These are phyloP conservation scores for Plasmodiophora brassicae DNA, from an alignment of 208 protist species.

Conservation along the genomic window DNA sequence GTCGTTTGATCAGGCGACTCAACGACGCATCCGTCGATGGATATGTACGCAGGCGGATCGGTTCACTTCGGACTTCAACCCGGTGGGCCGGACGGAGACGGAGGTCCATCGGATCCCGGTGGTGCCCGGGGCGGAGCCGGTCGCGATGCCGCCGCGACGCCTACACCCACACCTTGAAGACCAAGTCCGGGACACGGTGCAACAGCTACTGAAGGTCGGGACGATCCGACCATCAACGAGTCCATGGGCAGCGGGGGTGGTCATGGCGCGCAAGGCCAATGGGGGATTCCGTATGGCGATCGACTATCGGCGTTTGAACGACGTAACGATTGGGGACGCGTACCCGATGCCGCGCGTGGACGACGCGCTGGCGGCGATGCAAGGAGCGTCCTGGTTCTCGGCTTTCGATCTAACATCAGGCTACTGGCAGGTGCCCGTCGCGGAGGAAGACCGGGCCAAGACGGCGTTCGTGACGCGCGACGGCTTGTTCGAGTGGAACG, in stretches of 20 bases:
- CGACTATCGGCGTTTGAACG: not conserved
- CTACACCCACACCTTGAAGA: not conserved
- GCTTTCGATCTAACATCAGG: not conserved
- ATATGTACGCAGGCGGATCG: not conserved
- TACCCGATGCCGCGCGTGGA: conserved; percentile 11
- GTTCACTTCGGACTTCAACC: not conserved
- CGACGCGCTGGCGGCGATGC: conserved; percentile 1
- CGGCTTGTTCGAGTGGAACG: conserved; percentile 26
- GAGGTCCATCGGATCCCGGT: not conserved
- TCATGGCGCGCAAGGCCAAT: not conserved
- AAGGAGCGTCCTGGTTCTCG: not conserved
- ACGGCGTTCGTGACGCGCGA: conserved; percentile 32
- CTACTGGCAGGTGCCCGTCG: conserved; percentile 36
- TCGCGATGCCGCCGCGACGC: not conserved
- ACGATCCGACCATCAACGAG: not conserved
- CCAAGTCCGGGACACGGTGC: not conserved
- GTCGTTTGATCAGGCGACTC: not conserved
- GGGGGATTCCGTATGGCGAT: not conserved
- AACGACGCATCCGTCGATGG: not conserved
- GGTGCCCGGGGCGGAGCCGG: not conserved
- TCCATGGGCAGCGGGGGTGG: not conserved
- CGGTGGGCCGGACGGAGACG: not conserved
- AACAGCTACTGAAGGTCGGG: not conserved
- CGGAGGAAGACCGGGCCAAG: conserved; percentile 30
- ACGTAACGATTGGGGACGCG: not conserved